Evolutionary conservation across 148 eudicot species (phyloP).

Genomic region (Chenopodium berlandieri): DNA sequence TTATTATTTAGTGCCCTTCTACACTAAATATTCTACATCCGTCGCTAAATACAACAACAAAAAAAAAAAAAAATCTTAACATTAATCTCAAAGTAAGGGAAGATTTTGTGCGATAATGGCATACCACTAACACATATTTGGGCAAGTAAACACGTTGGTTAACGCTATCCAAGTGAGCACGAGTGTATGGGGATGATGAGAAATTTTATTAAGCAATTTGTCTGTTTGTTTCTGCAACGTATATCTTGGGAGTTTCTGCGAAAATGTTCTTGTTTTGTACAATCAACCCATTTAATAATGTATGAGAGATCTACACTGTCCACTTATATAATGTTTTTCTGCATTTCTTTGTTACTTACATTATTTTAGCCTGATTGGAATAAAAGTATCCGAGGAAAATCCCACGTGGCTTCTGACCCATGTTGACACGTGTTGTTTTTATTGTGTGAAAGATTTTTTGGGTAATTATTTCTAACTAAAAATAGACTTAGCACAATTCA

Average conservation of each 20-base stretch:
- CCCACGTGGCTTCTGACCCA: neutral
- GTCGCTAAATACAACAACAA: too few relatives aligned
- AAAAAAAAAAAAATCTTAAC: too few relatives aligned
- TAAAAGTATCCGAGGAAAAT: constrained; percentile 21
- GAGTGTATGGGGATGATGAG: constrained; percentile 16
- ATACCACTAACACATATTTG: neutral
- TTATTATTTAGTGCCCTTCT: too few relatives aligned
- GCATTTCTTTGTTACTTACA: neutral
- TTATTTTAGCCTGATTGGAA: constrained; percentile 14
- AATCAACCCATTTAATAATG: neutral
- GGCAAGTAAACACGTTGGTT: neutral
- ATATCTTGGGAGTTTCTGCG: constrained; percentile 27
- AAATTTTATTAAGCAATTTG: neutral
- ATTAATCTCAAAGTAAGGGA: too few relatives aligned
- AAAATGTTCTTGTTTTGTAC: constrained; percentile 21
- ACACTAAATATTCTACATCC: too few relatives aligned
- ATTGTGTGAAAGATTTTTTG: neutral
- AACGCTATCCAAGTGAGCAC: constrained; percentile 14
- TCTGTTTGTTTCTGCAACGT: constrained; percentile 13
- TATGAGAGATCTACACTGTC: constrained; percentile 1
- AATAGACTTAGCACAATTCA: too few relatives aligned
- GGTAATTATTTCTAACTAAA: too few relatives aligned
- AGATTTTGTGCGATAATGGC: neutral
- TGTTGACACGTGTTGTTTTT: neutral
- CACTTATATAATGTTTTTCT: neutral